These are phyloP conservation scores for Penicillium antarcticum DNA, from an alignment of 495 filamentous ascomycete species.

Conservation along the genomic window DNA sequence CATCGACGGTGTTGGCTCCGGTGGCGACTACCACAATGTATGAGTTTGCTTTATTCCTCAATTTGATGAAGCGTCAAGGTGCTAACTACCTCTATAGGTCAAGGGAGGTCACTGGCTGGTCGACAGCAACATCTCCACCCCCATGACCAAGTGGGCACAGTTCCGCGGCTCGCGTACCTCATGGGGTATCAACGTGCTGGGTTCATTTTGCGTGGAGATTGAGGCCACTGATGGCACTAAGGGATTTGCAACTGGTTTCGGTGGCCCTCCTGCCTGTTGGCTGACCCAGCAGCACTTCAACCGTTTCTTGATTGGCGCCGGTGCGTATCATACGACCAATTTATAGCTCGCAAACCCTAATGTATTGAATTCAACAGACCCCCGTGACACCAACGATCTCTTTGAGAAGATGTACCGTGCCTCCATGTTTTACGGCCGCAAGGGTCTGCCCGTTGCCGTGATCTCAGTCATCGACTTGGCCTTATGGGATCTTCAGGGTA, in stretches of 20 bases:
- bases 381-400: constrained; percentile 79
- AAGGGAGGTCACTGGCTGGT: constrained; percentile 90
- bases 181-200: constrained; percentile 94
- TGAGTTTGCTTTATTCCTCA: neutral
- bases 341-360: neutral
- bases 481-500: constrained; percentile 86
- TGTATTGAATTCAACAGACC: constrained; percentile 47
- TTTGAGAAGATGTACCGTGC: constrained; percentile 96
- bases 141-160: constrained; percentile 83
- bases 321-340: constrained; percentile 28
- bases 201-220: constrained; percentile 91
- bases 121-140: constrained; percentile 85
- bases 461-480: constrained; percentile 93
- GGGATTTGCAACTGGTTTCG: constrained; percentile 90
- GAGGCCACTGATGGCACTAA: constrained; percentile 85
- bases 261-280: constrained; percentile 91
- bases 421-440: constrained; percentile 93
- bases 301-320: constrained; percentile 80
- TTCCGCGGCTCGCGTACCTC: constrained; percentile 84
- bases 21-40: constrained; percentile 93
- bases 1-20: constrained; percentile 81
- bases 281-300: constrained; percentile 87
- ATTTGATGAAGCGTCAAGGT: neutral
- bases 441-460: constrained; percentile 82
- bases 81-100: constrained; percentile 39